Evolutionary conservation across 2,329 filamentous ascomycete species (phyloP).

Genomic region (Aspergillus quadricinctus): DNA sequence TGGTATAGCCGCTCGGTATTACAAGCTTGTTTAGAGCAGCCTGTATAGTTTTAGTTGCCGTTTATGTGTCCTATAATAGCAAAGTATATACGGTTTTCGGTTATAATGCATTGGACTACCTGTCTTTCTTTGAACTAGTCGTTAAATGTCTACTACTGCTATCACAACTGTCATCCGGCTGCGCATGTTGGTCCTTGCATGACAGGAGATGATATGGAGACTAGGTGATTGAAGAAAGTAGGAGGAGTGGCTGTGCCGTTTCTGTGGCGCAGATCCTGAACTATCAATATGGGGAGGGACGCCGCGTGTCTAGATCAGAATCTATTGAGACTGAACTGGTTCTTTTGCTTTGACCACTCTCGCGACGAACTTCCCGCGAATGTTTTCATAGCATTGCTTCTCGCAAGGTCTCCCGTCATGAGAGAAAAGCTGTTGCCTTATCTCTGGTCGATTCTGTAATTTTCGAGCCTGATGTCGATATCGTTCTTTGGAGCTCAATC

Average conservation of each 20-base stretch:
- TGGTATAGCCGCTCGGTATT: conserved; percentile 37
- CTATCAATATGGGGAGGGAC: not conserved
- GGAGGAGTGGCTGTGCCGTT: not conserved
- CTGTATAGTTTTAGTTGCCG: not conserved
- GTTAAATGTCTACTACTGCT: not conserved
- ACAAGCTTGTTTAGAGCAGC: conserved; percentile 35
- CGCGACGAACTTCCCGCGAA: too few relatives aligned
- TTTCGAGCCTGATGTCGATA: not conserved
- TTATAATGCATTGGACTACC: not conserved
- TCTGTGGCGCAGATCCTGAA: not conserved
- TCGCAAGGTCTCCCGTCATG: conserved; percentile 8
- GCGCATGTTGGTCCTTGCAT: not conserved
- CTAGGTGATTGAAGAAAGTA: not conserved
- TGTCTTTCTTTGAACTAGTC: not conserved
- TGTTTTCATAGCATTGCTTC: conserved; percentile 1
- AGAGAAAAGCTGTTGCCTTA: conserved; percentile 3
- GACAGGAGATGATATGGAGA: not conserved
- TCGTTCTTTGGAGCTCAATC: not conserved
- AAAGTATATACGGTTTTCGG: not conserved
- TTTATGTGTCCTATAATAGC: not conserved
- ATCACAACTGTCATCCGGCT: not conserved
- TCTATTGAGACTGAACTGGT: not conserved
- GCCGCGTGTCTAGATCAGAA: not conserved
- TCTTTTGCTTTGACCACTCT: not conserved
- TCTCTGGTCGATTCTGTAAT: not conserved